Percentiles rank a stretch among this genome's conserved stretches.
phyloP scores from a whole-genome alignment of 345 rosid species.

The Pistacia vera region DNA sequence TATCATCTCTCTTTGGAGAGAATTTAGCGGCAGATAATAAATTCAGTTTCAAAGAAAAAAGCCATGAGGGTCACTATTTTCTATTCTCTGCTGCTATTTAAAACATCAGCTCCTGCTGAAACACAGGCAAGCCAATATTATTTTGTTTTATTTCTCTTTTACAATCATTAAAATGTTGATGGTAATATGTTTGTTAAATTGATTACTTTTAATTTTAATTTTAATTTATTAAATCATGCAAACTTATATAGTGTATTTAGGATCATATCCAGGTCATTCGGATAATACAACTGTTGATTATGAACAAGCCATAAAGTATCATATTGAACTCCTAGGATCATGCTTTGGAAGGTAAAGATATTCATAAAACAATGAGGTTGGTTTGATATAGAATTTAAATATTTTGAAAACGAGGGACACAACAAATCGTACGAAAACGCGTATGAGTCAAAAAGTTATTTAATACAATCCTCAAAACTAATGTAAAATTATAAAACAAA shows the following conservation, averaged over 20 bases:
- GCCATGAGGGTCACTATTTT: constrained; percentile 34
- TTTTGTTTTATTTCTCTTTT: too few species aligned
- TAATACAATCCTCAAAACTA: too few species aligned
- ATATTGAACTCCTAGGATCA: constrained; percentile 32
- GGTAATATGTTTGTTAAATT: too few species aligned
- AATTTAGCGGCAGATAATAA: neutral
- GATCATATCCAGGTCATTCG: constrained; percentile 22
- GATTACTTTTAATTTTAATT: too few species aligned
- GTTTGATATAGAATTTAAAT: too few species aligned
- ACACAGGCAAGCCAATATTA: constrained; percentile 34
- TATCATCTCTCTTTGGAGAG: constrained; percentile 13
- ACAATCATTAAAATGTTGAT: too few species aligned
- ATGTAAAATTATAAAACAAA: too few species aligned
- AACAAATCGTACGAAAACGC: too few species aligned
- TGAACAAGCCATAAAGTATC: constrained; percentile 20
- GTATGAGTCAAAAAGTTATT: too few species aligned
- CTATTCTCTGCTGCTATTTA: constrained; percentile 21
- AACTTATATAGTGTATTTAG: constrained; percentile 37
- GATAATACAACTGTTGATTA: neutral
- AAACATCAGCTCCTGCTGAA: constrained; percentile 35
- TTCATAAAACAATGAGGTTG: too few species aligned
- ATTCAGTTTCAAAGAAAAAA: neutral
- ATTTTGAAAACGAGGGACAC: too few species aligned
- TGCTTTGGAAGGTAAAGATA: constrained; percentile 36
- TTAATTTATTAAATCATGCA: neutral